phyloP scores from a whole-genome alignment of 176 grass and related monocot species.

The Thalia dealbata region DNA sequence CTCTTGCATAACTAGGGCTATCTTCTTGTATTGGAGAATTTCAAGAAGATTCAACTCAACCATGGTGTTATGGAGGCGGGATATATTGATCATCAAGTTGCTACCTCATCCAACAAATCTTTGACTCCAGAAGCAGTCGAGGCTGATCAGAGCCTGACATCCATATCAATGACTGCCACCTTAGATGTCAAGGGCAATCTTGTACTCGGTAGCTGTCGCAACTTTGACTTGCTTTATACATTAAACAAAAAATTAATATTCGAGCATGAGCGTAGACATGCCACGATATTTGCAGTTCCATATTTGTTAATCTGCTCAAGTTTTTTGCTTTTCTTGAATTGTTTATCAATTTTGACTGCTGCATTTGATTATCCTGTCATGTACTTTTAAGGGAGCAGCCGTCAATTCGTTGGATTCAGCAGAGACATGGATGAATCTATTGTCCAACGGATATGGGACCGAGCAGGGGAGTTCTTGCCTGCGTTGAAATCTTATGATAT shows the following conservation, averaged over 20 bases:
- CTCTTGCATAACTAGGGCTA: conserved; percentile 50
- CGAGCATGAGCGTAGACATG: not conserved
- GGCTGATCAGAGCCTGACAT: conserved; percentile 37
- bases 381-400: conserved; percentile 68
- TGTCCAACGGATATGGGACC: conserved; percentile 71
- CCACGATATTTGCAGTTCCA: not conserved
- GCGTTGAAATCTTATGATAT: conserved; percentile 47
- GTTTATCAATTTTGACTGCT: not conserved
- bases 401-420: conserved; percentile 77
- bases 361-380: not conserved
- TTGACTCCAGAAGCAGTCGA: conserved; percentile 25
- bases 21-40: conserved; percentile 83
- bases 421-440: conserved; percentile 72
- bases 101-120: conserved; percentile 23
- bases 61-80: conserved; percentile 91
- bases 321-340: not conserved
- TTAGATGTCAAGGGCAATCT: conserved; percentile 56
- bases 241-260: not conserved
- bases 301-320: not conserved
- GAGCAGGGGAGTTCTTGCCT: conserved; percentile 81
- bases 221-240: not conserved
- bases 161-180: conserved; percentile 89
- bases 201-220: conserved; percentile 48
- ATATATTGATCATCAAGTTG: conserved; percentile 64
- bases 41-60: conserved; percentile 63